Conservation (phyloP, 768 basidiomycete genomes). For the Xanthoconium stramineum region DNA sequence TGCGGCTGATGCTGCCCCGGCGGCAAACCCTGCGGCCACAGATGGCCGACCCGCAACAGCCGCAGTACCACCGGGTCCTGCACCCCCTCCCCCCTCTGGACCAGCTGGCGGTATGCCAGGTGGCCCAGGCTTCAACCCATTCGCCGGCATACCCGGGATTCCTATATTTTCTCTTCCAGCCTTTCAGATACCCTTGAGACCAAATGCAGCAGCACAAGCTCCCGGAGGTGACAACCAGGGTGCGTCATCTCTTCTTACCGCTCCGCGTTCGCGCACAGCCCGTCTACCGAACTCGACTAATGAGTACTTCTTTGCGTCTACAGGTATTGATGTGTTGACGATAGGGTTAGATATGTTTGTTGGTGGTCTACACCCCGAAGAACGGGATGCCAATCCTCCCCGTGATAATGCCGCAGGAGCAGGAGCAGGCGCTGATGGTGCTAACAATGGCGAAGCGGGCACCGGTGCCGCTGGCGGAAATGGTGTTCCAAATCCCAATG, state of each 20-base stretch:
- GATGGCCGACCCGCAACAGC: conserved; percentile 1
- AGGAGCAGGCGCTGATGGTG: not conserved
- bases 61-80: not conserved
- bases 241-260: conserved; percentile 5
- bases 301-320: conserved; percentile 4
- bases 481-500: conserved; percentile 18
- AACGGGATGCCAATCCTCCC: conserved; percentile 5
- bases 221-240: conserved; percentile 19
- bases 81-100: not conserved
- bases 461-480: conserved; percentile 15
- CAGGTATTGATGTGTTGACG: conserved; percentile 31
- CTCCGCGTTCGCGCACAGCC: conserved; percentile 7
- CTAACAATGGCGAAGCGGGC: not conserved
- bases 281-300: conserved; percentile 20
- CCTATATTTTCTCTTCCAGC: conserved; percentile 29
- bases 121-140: conserved; percentile 18
- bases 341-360: conserved; percentile 43
- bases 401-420: conserved; percentile 5
- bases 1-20: not conserved
- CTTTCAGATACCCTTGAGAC: conserved; percentile 24
- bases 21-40: not conserved
- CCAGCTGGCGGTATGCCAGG: conserved; percentile 5
- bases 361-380: conserved; percentile 15
- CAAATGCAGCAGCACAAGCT: not conserved
- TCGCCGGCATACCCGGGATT: conserved; percentile 20